phyloP scores from a whole-genome alignment of 129 eudicot genomes.

The Smallanthus sonchifolius region DNA sequence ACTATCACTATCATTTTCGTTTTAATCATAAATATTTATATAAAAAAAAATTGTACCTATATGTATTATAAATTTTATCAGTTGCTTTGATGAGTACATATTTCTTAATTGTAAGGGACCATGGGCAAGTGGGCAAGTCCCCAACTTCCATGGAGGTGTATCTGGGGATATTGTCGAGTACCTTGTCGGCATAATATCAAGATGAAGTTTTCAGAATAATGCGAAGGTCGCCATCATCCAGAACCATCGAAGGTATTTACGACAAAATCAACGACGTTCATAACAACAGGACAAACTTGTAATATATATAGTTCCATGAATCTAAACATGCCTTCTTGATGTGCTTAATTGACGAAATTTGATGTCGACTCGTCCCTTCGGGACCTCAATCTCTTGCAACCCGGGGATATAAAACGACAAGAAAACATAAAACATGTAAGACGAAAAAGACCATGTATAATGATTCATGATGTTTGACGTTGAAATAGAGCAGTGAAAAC shows the following conservation, averaged over 20 bases:
- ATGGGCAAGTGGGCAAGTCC: slow-evolving; percentile 30
- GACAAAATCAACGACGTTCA: slow-evolving; percentile 17
- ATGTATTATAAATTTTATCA: background rate
- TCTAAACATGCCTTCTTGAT: slow-evolving; percentile 7
- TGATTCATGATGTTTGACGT: background rate
- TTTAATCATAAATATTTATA: no score
- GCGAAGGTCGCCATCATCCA: slow-evolving; percentile 19
- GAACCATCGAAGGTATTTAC: slow-evolving; percentile 20
- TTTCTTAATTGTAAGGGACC: slow-evolving; percentile 3
- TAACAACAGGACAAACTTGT: slow-evolving; percentile 1
- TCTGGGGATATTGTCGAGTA: slow-evolving; percentile 15
- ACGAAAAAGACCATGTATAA: slow-evolving; percentile 2
- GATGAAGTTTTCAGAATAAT: slow-evolving; percentile 25
- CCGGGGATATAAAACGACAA: background rate
- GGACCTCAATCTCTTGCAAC: slow-evolving; percentile 22
- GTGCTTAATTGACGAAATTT: background rate
- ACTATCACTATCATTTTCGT: no score
- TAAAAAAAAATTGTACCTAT: no score
- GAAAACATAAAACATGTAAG: background rate
- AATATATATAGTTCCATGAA: slow-evolving; percentile 20
- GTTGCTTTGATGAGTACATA: background rate
- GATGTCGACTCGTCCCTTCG: slow-evolving; percentile 5
- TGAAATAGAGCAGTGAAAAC: background rate
- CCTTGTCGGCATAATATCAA: slow-evolving; percentile 19
- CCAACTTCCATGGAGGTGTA: slow-evolving; percentile 28